Conservation (phyloP, 2,329 filamentous ascomycete species). For the Coniochaeta prunicola region DNA sequence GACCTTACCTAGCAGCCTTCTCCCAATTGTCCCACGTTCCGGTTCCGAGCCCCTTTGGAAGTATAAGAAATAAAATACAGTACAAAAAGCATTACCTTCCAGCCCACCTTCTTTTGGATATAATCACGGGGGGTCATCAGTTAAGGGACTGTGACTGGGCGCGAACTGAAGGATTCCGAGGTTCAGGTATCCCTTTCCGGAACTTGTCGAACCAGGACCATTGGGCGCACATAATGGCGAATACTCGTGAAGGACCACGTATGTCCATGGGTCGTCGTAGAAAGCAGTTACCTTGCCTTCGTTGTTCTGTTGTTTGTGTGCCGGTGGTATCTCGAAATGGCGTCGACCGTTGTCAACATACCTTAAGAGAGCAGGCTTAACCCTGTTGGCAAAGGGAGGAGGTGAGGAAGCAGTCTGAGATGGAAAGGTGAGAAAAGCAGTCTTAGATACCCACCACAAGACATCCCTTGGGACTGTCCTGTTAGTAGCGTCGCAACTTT, state of each 20-base stretch:
- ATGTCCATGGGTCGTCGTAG: background rate
- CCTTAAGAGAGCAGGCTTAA: constrained; percentile 14
- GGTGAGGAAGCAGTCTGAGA: constrained; percentile 8
- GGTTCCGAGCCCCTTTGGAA: background rate
- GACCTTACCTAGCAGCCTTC: constrained; percentile 2
- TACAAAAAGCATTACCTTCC: constrained; percentile 1
- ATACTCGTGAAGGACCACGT: background rate
- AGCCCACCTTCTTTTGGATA: background rate
- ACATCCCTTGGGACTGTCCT: constrained; percentile 23
- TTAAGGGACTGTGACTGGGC: background rate
- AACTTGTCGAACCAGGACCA: background rate
- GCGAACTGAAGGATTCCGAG: background rate
- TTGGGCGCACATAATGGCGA: background rate
- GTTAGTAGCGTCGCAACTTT: constrained; percentile 58
- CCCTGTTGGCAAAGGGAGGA: constrained; percentile 16
- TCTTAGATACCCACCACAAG: constrained; percentile 39
- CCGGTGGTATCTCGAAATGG: background rate
- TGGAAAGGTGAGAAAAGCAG: constrained; percentile 13
- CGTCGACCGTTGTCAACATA: background rate
- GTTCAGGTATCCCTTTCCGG: background rate
- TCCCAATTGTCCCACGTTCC: background rate
- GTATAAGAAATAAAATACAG: background rate
- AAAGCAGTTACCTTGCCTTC: background rate
- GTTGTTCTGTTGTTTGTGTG: background rate
- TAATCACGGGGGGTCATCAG: background rate